Evolutionary conservation across 441 rosid species (phyloP).

Genomic region (Viola pubescens): DNA sequence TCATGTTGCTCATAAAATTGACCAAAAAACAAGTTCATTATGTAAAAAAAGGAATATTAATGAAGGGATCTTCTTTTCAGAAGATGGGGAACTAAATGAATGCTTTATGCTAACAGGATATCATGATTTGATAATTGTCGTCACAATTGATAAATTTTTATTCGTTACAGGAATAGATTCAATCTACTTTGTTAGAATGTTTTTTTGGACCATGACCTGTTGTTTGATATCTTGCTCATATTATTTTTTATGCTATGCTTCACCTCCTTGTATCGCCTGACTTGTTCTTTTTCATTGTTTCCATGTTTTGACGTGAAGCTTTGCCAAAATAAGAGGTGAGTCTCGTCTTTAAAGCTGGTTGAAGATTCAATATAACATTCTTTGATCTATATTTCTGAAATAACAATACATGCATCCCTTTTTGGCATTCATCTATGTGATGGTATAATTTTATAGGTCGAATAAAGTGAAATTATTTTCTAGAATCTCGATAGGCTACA

Average conservation of each 20-base stretch:
- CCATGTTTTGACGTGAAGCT: constrained; percentile 43
- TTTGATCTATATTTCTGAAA: constrained; percentile 1
- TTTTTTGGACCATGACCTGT: not conserved
- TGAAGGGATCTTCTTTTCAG: not conserved
- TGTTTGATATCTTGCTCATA: constrained; percentile 5
- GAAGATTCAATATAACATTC: constrained; percentile 3
- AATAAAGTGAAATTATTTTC: not conserved
- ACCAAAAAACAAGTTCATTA: not conserved
- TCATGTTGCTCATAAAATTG: constrained; percentile 8
- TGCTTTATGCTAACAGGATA: not conserved
- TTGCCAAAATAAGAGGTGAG: constrained; percentile 88
- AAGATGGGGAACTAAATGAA: not conserved
- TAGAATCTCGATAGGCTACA: not conserved
- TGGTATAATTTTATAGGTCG: not conserved
- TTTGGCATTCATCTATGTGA: not conserved
- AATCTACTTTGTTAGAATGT: not conserved
- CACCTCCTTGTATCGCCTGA: constrained; percentile 9
- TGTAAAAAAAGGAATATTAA: not conserved
- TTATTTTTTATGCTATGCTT: constrained; percentile 5
- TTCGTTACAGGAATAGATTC: not conserved
- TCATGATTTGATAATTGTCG: not conserved
- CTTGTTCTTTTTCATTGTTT: constrained; percentile 20
- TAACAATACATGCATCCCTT: not conserved
- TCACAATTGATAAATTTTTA: not conserved
- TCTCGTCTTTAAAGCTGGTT: constrained; percentile 11